These are phyloP conservation scores for Penicillium salamii DNA, from an alignment of 495 filamentous ascomycete species.

Conservation along the genomic window DNA sequence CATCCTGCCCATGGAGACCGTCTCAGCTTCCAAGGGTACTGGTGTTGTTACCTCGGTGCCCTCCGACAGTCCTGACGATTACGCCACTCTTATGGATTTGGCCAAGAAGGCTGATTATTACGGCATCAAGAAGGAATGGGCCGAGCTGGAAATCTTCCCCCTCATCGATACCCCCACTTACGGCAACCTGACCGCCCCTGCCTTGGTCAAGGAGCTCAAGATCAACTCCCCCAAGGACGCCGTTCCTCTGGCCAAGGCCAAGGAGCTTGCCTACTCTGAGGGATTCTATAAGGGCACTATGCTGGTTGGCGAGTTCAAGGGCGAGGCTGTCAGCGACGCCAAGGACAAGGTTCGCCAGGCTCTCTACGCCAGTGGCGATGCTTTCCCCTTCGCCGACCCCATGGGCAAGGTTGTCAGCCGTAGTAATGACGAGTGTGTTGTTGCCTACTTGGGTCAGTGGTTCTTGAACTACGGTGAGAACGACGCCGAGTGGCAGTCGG, in stretches of 20 bases:
- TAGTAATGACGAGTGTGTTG: constrained; percentile 86
- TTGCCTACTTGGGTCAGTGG: constrained; percentile 94
- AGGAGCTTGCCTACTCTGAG: constrained; percentile 94
- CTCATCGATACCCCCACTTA: constrained; percentile 91
- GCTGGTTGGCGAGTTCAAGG: constrained; percentile 84
- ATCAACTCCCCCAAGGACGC: constrained; percentile 94
- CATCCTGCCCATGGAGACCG: constrained; percentile 92
- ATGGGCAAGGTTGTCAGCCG: constrained; percentile 83
- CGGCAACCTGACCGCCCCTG: constrained; percentile 77
- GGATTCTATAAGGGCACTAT: constrained; percentile 97
- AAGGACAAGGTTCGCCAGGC: constrained; percentile 83
- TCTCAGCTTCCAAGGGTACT: constrained; percentile 89
- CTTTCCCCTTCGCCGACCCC: constrained; percentile 90
- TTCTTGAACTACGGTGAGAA: constrained; percentile 94
- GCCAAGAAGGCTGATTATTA: constrained; percentile 98
- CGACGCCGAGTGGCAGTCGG: constrained; percentile 69
- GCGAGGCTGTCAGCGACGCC: constrained; percentile 75
- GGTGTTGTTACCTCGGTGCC: constrained; percentile 95
- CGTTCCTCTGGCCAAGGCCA: constrained; percentile 86
- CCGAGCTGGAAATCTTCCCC: constrained; percentile 77
- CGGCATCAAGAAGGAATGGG: constrained; percentile 96
- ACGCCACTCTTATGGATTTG: constrained; percentile 81
- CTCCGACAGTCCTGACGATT: constrained; percentile 94
- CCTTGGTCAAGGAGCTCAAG: constrained; percentile 88
- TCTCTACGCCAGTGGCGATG: constrained; percentile 74